Evolutionary conservation across 768 basidiomycete species (phyloP), one percentile per base, ranked within the genome.

Genomic region (Russula compacta): DNA sequence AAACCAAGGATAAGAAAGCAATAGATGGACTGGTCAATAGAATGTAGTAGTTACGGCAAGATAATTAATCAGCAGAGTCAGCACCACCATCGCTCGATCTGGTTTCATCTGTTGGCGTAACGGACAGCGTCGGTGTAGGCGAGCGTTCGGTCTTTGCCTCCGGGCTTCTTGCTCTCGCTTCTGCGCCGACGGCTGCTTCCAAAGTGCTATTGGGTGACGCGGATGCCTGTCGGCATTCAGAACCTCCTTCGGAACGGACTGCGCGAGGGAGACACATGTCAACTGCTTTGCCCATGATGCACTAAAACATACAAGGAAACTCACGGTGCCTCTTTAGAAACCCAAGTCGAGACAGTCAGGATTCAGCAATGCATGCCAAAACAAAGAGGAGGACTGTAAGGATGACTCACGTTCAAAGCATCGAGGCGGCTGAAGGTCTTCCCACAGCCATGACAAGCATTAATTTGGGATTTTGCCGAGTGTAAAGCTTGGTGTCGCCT

Each of bases 391-490:
- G 49, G 33, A 36, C 24, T 14, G 32, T 10, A 54, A 59, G 56
- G 68, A 65, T 66, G 83, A 61, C 91, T 75, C 77, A 95, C 92
- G 75, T 95, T 95, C 64, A 98, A 79, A 19, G 94, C 94, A 77
- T 98, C 94, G 71, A 94, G 75, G 60, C 94, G 79, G 70, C 93
- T 95, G 73, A 98, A 98, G 11, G 92, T 88, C 79, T 95, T 95
- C 70, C 91, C 87, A 74, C 94, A 98, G 2, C 92, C 92, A 64
- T 86, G 85, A 68, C 94, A 98, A 55, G 89, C 79, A 71, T 95
- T 94, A 35, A 85, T 81, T 68, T 89, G 85, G 9, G 89, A 81
- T 67, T 92, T 89, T 49, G 87, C 83, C 14, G 85, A 83, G 67
- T 98, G 94, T 6, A 98, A 78, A 2, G 91, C 89, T 75, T 93